phyloP scores from a whole-genome alignment of 208 protist genomes.

The Jaenimonas drosophilae region DNA sequence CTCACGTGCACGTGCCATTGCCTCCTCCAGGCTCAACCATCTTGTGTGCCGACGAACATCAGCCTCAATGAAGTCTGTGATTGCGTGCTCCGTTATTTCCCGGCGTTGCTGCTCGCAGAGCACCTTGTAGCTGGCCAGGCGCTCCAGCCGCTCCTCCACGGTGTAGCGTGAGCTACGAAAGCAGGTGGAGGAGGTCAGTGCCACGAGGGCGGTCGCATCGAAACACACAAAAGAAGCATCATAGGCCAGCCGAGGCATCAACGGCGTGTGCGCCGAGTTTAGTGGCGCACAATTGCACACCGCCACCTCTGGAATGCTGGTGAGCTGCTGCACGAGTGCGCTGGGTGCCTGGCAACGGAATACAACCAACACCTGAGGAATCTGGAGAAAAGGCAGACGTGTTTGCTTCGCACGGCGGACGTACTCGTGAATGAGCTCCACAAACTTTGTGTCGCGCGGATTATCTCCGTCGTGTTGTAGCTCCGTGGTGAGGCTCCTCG shows the following conservation, averaged over 20 bases:
- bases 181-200: slow-evolving; percentile 59
- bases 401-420: not conserved
- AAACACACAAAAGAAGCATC: slow-evolving; percentile 29
- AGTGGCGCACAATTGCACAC: slow-evolving; percentile 7
- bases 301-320: not conserved
- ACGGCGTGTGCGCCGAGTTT: too few relatives aligned
- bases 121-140: slow-evolving; percentile 24
- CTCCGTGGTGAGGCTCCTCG: slow-evolving; percentile 12
- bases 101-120: slow-evolving; percentile 41
- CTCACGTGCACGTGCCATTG: too few relatives aligned
- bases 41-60: slow-evolving; percentile 18
- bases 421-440: slow-evolving; percentile 2
- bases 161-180: slow-evolving; percentile 11
- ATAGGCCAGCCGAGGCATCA: not conserved
- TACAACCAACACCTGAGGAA: slow-evolving; percentile 19
- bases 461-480: slow-evolving; percentile 2
- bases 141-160: slow-evolving; percentile 7
- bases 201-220: slow-evolving; percentile 64
- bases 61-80: slow-evolving; percentile 18
- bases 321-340: not conserved
- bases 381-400: slow-evolving; percentile 2
- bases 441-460: slow-evolving; percentile 3
- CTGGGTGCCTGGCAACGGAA: slow-evolving; percentile 12
- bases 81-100: slow-evolving; percentile 13
- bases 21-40: slow-evolving; percentile 14